Evolutionary conservation across 2,329 filamentous ascomycete genomes (phyloP), one percentile per base, ranked within the genome.

Genomic region (Arthrobotrys musiformis): DNA sequence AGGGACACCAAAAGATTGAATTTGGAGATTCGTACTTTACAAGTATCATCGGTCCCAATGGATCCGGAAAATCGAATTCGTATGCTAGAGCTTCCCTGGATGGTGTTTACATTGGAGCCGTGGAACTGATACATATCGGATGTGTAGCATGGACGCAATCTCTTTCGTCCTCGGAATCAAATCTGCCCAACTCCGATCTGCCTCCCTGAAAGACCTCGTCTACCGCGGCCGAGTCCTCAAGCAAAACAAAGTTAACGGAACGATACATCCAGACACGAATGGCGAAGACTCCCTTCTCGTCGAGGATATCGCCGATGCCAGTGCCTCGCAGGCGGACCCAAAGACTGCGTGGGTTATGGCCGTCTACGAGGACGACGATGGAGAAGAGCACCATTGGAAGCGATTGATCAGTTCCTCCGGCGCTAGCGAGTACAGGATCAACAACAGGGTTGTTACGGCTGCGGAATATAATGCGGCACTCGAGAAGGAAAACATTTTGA

Each of bases 21-120:
- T 97, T 99, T 82, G 94, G 94, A 82, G 94, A 99, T 86, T 96
- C 94, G 1, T 98, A 97, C 85, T 99, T 99, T 84, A 99, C 95
- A 60, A 99, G 95, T 46, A 97, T 99, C 82, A 98, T 99, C 82
- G 95, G 96, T 4, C 95, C 95, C 83, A 99, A 99, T 94, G 95
- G 95, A 86, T 98, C 95, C 37, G 95, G 95, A 79, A 99, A 99
- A 85, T 99, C 95, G 19, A 99, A 99, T 84, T 97, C 94, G 92
- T 94, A 85, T 83, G 90, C 86, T 33, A 46, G 79, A 37, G 9
- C 37, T 46, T 35, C 50, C 17, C 22, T 35, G 9, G 54, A 19
- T 13, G 19, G 4, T 33, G 54, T 58, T 22, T 37, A 3, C 9
- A 26, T 26, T 54, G 6, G 22, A 35, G 19, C 22, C 6, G 3